These are phyloP conservation scores for Linum tenue DNA, from an alignment of 345 rosid species.

Conservation along the genomic window DNA sequence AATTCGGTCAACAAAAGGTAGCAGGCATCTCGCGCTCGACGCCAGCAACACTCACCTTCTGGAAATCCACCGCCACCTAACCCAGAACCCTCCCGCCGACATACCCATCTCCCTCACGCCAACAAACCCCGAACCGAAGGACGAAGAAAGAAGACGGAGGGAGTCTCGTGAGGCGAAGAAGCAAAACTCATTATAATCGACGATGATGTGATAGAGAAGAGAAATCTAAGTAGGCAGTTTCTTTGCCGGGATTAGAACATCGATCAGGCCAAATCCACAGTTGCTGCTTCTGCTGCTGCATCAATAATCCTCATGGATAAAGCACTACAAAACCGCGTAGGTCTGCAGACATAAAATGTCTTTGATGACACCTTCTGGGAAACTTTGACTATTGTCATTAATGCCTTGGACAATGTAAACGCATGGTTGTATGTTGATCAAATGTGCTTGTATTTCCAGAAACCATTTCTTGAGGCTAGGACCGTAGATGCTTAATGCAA, in stretches of 20 bases:
- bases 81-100: too few species aligned
- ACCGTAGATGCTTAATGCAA: slow-evolving; percentile 96
- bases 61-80: too few species aligned
- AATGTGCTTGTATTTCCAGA: slow-evolving; percentile 94
- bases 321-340: slow-evolving; percentile 89
- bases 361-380: slow-evolving; percentile 90
- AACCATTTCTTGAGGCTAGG: slow-evolving; percentile 97
- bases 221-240: slow-evolving; percentile 97
- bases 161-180: too few species aligned
- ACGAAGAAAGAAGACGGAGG: too few species aligned
- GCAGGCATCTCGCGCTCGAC: too few species aligned
- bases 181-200: slow-evolving; percentile 90
- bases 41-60: too few species aligned
- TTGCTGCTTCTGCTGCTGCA: slow-evolving; percentile 63
- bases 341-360: slow-evolving; percentile 88
- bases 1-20: too few species aligned
- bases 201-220: slow-evolving; percentile 96
- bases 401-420: slow-evolving; percentile 91
- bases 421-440: slow-evolving; percentile 96
- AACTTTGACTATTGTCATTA: slow-evolving; percentile 63
- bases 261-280: slow-evolving; percentile 96
- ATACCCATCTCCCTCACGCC: too few species aligned
- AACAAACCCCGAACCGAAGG: too few species aligned
- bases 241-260: slow-evolving; percentile 98
- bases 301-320: slow-evolving; percentile 61